These are phyloP conservation scores for Botrytis deweyae DNA, from an alignment of 2,329 filamentous ascomycete genomes.

Conservation along the genomic window DNA sequence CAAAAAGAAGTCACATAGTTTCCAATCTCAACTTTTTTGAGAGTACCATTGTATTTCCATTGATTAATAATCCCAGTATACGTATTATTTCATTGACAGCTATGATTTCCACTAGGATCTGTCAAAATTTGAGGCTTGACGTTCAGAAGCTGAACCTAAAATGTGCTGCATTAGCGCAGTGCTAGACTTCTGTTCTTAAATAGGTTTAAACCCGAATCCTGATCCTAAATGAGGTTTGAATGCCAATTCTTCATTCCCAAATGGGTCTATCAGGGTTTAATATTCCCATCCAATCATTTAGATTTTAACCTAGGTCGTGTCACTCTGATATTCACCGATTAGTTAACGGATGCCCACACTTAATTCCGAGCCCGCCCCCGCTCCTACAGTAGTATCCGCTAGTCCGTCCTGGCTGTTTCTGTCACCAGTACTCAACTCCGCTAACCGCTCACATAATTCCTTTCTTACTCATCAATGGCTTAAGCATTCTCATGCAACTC, in stretches of 20 bases:
- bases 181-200: not conserved
- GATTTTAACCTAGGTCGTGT: not conserved
- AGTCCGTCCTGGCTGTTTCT: not conserved
- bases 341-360: not conserved
- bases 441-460: not conserved
- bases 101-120: not conserved
- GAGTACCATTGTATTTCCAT: not conserved
- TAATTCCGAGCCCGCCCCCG: not conserved
- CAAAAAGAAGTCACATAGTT: not conserved
- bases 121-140: not conserved
- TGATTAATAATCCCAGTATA: too few relatives aligned
- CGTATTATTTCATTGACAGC: too few relatives aligned
- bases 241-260: not conserved
- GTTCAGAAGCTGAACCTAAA: not conserved
- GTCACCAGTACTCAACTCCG: not conserved
- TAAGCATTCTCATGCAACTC: not conserved
- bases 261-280: not conserved
- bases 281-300: not conserved
- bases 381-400: not conserved
- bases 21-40: not conserved
- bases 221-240: not conserved
- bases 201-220: not conserved
- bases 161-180: not conserved
- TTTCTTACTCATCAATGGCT: not conserved
- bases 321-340: not conserved